These are phyloP conservation scores for Platanthera zijinensis DNA, from an alignment of 106 monocot species.

Conservation along the genomic window DNA sequence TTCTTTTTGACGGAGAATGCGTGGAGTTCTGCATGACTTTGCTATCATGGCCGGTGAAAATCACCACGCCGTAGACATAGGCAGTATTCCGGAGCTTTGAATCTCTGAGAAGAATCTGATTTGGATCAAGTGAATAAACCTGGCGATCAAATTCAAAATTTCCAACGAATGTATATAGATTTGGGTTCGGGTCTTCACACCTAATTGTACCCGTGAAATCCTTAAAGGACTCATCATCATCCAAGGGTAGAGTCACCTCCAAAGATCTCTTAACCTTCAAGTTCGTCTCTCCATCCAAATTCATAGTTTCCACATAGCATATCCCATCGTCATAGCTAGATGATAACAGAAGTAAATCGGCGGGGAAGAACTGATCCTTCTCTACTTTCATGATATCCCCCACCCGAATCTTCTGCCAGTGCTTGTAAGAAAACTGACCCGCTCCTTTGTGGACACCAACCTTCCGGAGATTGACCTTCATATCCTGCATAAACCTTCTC, in stretches of 20 bases:
- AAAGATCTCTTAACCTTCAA: slow-evolving; percentile 41
- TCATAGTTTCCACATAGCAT: slow-evolving; percentile 27
- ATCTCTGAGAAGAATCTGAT: slow-evolving; percentile 42
- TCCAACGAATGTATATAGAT: slow-evolving; percentile 38
- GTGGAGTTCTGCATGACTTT: slow-evolving; percentile 55
- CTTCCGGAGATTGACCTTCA: slow-evolving; percentile 41
- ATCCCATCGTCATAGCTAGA: slow-evolving; percentile 21
- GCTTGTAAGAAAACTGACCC: slow-evolving; percentile 26
- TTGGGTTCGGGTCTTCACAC: slow-evolving; percentile 27
- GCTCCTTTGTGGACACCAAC: slow-evolving; percentile 26
- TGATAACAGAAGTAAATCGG: slow-evolving; percentile 35
- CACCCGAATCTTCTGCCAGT: slow-evolving; percentile 36
- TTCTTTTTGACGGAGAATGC: slow-evolving; percentile 38
- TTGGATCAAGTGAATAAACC: slow-evolving; percentile 36
- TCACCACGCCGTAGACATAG: slow-evolving; percentile 37
- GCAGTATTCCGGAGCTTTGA: slow-evolving; percentile 46
- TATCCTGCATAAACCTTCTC: slow-evolving; percentile 38
- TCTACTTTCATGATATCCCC: slow-evolving; percentile 37
- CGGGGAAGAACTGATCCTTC: slow-evolving; percentile 45
- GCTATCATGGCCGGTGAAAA: slow-evolving; percentile 40
- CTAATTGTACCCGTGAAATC: slow-evolving; percentile 22
- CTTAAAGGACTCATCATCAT: slow-evolving; percentile 22
- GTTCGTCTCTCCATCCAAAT: slow-evolving; percentile 64
- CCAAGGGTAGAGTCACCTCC: slow-evolving; percentile 16
- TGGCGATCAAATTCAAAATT: slow-evolving; percentile 41